Conservation (phyloP, 768 basidiomycete genomes). For the Leucocoprinus sp. region DNA sequence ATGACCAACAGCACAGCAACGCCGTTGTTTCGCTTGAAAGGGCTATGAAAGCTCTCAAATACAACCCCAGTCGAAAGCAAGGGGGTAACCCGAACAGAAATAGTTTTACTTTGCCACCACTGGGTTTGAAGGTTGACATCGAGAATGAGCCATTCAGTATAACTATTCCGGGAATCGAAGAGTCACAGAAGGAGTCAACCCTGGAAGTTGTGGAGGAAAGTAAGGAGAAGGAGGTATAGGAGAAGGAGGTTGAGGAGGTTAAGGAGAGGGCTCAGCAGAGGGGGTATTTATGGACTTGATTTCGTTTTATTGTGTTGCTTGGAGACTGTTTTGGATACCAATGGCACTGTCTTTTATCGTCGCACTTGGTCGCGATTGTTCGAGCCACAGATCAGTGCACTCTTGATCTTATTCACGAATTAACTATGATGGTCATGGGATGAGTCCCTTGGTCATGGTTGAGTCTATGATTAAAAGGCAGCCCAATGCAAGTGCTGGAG, state of each 20-base stretch:
- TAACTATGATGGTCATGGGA: too few relatives aligned
- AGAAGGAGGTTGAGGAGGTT: neutral
- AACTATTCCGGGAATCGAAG: conserved; percentile 8
- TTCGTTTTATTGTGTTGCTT: neutral
- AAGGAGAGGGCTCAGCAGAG: neutral
- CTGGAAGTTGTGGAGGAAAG: conserved; percentile 9
- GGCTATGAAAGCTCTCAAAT: conserved; percentile 7
- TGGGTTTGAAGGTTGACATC: conserved; percentile 9
- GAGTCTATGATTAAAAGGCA: too few relatives aligned
- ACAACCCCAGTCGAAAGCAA: conserved; percentile 6
- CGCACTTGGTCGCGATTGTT: too few relatives aligned
- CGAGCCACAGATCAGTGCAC: too few relatives aligned
- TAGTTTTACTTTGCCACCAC: conserved; percentile 7
- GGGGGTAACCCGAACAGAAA: conserved; percentile 2
- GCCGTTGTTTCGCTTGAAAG: conserved; percentile 7
- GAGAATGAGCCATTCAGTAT: conserved; percentile 9
- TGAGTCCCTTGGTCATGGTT: too few relatives aligned
- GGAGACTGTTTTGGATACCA: too few relatives aligned
- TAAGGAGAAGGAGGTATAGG: conserved; percentile 8
- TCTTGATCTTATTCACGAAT: too few relatives aligned
- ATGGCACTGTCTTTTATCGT: too few relatives aligned
- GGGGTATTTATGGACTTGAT: neutral
- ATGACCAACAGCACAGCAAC: conserved; percentile 7
- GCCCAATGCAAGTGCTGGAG: too few relatives aligned
- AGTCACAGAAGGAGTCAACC: conserved; percentile 6